phyloP scores from a whole-genome alignment of 2,329 filamentous ascomycete species.

The Colletotrichum eremochloae region DNA sequence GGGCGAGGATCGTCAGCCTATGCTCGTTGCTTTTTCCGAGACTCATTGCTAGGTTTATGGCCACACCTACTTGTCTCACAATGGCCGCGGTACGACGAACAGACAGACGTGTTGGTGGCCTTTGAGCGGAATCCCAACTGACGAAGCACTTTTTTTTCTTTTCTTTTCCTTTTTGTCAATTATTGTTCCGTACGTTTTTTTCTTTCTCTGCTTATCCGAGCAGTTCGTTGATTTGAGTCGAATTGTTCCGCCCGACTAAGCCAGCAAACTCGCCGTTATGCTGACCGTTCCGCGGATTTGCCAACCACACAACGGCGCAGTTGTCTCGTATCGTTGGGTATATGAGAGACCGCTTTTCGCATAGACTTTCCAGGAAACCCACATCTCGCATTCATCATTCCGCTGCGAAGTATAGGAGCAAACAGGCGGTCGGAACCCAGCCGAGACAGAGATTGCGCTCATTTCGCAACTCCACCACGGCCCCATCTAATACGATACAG shows the following conservation, averaged over 20 bases:
- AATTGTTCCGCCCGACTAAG: neutral
- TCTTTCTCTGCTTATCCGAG: neutral
- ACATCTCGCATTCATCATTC: too few species aligned
- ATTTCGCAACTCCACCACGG: constrained; percentile 20
- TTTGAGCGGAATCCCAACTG: neutral
- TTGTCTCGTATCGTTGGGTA: too few species aligned
- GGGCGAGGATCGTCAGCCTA: neutral
- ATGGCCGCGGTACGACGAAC: neutral
- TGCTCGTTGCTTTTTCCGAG: neutral
- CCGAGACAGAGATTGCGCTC: neutral
- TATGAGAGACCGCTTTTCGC: neutral
- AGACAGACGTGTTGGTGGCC: neutral
- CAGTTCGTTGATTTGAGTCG: neutral
- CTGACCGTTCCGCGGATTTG: too few species aligned
- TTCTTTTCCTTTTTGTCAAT: too few species aligned
- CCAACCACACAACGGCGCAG: neutral
- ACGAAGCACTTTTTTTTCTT: neutral
- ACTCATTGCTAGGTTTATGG: neutral
- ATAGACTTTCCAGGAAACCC: neutral
- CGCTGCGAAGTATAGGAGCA: neutral
- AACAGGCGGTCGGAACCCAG: neutral
- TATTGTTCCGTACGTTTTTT: neutral
- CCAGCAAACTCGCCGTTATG: too few species aligned
- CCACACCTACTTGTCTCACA: neutral
- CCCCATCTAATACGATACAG: neutral